Evolutionary conservation across 192 early-diverging fungal genomes (phyloP), one percentile per base, ranked within the genome.

Genomic region (Cladochytrium replicatum): DNA sequence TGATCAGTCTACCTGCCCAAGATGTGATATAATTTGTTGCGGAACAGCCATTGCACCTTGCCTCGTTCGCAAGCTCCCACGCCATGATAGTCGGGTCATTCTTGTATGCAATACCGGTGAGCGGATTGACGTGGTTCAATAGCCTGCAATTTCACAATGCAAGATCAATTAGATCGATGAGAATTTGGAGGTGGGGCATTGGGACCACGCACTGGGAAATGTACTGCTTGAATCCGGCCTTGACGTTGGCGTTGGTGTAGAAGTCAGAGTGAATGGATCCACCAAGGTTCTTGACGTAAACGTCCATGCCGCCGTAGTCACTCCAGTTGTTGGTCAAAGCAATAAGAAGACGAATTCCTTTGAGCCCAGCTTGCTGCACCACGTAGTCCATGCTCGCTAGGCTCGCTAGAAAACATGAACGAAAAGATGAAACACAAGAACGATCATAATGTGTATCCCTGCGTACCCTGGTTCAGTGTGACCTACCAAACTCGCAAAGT

Each of bases 271-370:
- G 66, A 19, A 29, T 46, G 26, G 50, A 27, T 8, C 61, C 60
- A 2, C 61, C 61, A 29, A 58, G 46, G n/a, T 28, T 21, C 43
- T 50, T 51, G n/a, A 59, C 57, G 27, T 59, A 68, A 7, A 43
- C 43, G 43, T 68, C 66, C 23, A 61, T 50, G 29, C 66, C 66
- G 26, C 66, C 61, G 46, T 49, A 68, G 32, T 67, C 66, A 29
- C 28, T 30, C 66, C 66, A 68, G 49, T 68, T 68, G 15, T 54
- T 54, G 19, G 54, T 49, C 28, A 68, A 29, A 1, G 66, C 41
- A 22, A 68, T 30, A 15, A 69, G 45, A 6, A 68, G 30, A 41
- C 57, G 58, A 13, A 68, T 30, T 17, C 46, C 51, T 11, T 41
- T 41, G 11, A 19, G 27, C 5, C 45, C 48, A 26, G 63, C 60